Base-by-base conservation (phyloP, 2,329 filamentous ascomycete genomes). In the Clonostachys rosea region DNA sequence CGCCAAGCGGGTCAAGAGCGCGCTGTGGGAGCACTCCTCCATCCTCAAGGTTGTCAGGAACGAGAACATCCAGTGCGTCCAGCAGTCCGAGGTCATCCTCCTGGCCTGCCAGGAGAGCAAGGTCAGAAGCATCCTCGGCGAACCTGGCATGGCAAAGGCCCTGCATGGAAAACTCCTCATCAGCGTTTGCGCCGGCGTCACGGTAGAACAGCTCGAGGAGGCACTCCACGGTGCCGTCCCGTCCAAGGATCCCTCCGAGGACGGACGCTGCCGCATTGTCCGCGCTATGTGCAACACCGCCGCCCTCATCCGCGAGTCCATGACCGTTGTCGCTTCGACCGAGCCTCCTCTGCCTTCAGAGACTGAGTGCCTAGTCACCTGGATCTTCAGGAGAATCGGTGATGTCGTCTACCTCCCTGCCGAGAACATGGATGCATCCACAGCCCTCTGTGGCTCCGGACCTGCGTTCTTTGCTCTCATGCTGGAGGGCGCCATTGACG, bases 271-370 rank as follows among this genome's bases (percentile, higher is more conserved):
- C 65, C 73, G 79, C 40, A 76, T 94, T 41, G 84, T 95, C 5
- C 78, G 89, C 34, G 89, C 86, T 47, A 90, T 95, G 81, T 89
- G 89, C 56, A 95, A 95, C 70, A 91, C 87, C 0, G 89, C 89
- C 11, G 84, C 84, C 24, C 76, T 88, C 43, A 86, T 95, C 49
- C 73, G 88, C 42, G 85, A 95, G 66, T 84, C 81, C 55, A 94
- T 94, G 87, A 92, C 86, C 5, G 83, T 94, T 46, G 86, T 95
- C 54, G 83, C 81, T 43, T 82, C 76, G 42, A 73, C 76, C 7
- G 73, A 70, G 9, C 80, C 83, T 9, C 75, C 83, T 4, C 70
- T 89, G 13, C 71, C 76, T 6, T 60, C 73, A 2, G 66, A 72
- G 16, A 75, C 75, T 33, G 70, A 78, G 42, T 66, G 59, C 50